A percentile compares a stretch with the other conserved stretches of the same genome.
These are phyloP conservation scores for Marasmius fiardii DNA, from an alignment of 1,284 basidiomycete species.

Conservation along the genomic window DNA sequence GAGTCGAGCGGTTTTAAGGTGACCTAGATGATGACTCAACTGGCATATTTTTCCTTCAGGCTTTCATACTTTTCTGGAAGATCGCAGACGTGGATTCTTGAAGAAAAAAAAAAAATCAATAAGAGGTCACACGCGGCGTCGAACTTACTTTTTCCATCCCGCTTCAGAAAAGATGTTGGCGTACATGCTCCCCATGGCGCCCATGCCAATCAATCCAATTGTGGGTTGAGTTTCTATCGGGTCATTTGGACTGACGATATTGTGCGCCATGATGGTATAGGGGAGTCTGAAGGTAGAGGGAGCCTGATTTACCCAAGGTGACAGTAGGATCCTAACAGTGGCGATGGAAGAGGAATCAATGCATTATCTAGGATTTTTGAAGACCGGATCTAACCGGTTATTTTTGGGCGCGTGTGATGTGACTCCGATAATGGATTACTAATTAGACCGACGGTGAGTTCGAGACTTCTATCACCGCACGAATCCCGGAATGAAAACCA, in stretches of 20 bases:
- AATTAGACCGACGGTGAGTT: too few relatives aligned
- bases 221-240: constrained; percentile 62
- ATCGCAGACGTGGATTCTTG: constrained; percentile 92
- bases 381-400: too few relatives aligned
- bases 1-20: constrained; percentile 10
- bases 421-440: too few relatives aligned
- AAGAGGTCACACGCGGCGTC: not conserved
- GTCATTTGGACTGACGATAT: constrained; percentile 42
- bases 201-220: constrained; percentile 90
- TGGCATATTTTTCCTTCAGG: constrained; percentile 60
- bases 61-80: constrained; percentile 72
- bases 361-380: too few relatives aligned
- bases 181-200: constrained; percentile 96
- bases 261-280: not conserved
- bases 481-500: too few relatives aligned
- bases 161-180: constrained; percentile 72
- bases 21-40: constrained; percentile 23
- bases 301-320: not conserved
- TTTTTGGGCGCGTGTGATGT: too few relatives aligned
- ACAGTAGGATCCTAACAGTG: too few relatives aligned
- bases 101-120: not conserved
- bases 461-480: too few relatives aligned
- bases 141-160: constrained; percentile 79
- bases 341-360: too few relatives aligned
- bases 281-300: not conserved